Evolutionary conservation across 2,329 filamentous ascomycete genomes (phyloP).

Genomic region (Aspergillus felis): DNA sequence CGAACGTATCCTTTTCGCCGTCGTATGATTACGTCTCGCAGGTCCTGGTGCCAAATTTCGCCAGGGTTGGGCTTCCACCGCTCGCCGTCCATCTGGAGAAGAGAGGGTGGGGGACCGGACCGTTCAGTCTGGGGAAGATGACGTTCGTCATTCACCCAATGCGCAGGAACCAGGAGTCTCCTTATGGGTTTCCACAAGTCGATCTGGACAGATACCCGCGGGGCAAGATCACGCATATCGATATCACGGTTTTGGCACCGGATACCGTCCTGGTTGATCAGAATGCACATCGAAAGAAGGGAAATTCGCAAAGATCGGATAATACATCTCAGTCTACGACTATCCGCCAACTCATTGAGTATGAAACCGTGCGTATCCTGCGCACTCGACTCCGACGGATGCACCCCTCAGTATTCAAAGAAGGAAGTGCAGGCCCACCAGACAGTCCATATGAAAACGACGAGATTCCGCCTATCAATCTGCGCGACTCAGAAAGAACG

Average conservation of each 20-base stretch:
- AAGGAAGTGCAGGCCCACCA: background rate
- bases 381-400: slow-evolving; percentile 13
- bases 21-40: slow-evolving; percentile 55
- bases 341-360: slow-evolving; percentile 24
- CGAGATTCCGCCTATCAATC: slow-evolving; percentile 19
- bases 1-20: slow-evolving; percentile 54
- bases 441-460: background rate
- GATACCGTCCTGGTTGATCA: slow-evolving; percentile 14
- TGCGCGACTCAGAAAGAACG: slow-evolving; percentile 41
- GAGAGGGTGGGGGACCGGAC: slow-evolving; percentile 53
- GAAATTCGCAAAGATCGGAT: background rate
- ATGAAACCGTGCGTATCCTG: slow-evolving; percentile 13
- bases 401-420: slow-evolving; percentile 11
- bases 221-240: slow-evolving; percentile 31
- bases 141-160: slow-evolving; percentile 48
- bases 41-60: slow-evolving; percentile 53
- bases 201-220: slow-evolving; percentile 26
- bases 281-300: background rate
- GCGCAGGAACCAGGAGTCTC: background rate
- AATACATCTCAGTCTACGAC: slow-evolving; percentile 2
- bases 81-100: slow-evolving; percentile 42
- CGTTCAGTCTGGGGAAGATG: slow-evolving; percentile 45
- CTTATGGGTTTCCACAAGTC: slow-evolving; percentile 28
- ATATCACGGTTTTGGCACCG: slow-evolving; percentile 39
- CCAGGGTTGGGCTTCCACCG: slow-evolving; percentile 47